Evolutionary conservation across 768 basidiomycete species (phyloP).

Genomic region (Crucibulum laeve): DNA sequence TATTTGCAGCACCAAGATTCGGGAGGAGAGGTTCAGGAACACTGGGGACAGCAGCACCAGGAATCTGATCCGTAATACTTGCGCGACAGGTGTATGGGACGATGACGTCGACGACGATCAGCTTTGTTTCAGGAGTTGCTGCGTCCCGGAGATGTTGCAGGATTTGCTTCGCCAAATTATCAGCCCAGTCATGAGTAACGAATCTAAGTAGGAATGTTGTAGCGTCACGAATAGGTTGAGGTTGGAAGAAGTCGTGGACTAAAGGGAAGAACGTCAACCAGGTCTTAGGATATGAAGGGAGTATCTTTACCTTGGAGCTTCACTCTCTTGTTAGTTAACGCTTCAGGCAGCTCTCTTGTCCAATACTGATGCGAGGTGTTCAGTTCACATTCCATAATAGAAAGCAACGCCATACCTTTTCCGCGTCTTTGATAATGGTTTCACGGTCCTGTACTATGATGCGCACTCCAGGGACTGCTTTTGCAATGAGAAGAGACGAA

Average conservation of each 20-base stretch:
- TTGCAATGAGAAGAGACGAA: neutral
- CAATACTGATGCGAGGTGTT: neutral
- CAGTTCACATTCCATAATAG: neutral
- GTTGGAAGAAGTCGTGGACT: constrained; percentile 58
- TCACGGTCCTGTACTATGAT: neutral
- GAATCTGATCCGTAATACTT: neutral
- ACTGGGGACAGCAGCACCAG: neutral
- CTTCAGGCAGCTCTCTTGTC: neutral
- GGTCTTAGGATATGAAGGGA: neutral
- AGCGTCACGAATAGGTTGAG: constrained; percentile 35
- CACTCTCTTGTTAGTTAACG: neutral
- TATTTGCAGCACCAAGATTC: neutral
- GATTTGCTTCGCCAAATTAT: constrained; percentile 16
- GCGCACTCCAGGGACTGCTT: neutral
- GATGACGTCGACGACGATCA: neutral
- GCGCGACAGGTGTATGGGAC: neutral
- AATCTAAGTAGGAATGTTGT: constrained; percentile 53
- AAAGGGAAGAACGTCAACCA: neutral
- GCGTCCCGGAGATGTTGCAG: neutral
- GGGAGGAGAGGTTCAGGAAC: neutral
- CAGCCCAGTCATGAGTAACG: constrained; percentile 62
- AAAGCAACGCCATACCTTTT: neutral
- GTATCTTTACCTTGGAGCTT: neutral
- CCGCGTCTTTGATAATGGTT: neutral
- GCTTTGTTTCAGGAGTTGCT: constrained; percentile 1